A percentile compares a stretch with the other conserved stretches of the same genome.
phyloP scores from a whole-genome alignment of 2,329 filamentous ascomycete genomes.

The Monosporascus ibericus region DNA sequence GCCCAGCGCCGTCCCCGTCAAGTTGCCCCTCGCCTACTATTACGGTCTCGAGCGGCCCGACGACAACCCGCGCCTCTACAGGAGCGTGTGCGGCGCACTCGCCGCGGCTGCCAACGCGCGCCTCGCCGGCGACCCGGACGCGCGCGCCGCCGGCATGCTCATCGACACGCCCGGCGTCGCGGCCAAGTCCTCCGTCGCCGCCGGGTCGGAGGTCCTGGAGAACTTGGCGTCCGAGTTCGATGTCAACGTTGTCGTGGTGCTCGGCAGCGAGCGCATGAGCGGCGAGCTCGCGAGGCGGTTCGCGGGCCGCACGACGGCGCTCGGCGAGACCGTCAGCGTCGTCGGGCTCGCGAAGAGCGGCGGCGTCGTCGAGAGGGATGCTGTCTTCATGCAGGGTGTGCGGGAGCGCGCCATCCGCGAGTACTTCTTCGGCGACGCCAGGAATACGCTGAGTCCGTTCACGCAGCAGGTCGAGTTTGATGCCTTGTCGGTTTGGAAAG shows the following conservation, averaged over 20 bases:
- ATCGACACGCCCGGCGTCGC: conserved; percentile 71
- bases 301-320: conserved; percentile 43
- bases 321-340: conserved; percentile 66
- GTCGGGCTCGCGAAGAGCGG: conserved; percentile 79
- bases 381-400: conserved; percentile 64
- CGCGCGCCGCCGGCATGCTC: conserved; percentile 70
- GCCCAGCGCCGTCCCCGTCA: conserved; percentile 80
- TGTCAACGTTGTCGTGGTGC: conserved; percentile 72
- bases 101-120: conserved; percentile 73
- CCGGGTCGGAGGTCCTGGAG: conserved; percentile 68
- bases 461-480: conserved; percentile 79
- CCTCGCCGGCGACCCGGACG: conserved; percentile 66
- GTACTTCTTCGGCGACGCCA: conserved; percentile 87
- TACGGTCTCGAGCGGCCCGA: conserved; percentile 71
- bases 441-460: conserved; percentile 74
- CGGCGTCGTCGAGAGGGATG: conserved; percentile 73
- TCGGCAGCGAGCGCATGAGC: conserved; percentile 73
- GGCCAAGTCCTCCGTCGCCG: conserved; percentile 54
- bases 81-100: conserved; percentile 66
- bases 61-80: conserved; percentile 67
- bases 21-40: conserved; percentile 86
- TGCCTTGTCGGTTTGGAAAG: conserved; percentile 66
- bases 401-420: conserved; percentile 76
- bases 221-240: conserved; percentile 62
- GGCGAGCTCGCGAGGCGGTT: conserved; percentile 70